phyloP scores from a whole-genome alignment of 805 yeast genomes.

The Jamesozyma jinghongensis region DNA sequence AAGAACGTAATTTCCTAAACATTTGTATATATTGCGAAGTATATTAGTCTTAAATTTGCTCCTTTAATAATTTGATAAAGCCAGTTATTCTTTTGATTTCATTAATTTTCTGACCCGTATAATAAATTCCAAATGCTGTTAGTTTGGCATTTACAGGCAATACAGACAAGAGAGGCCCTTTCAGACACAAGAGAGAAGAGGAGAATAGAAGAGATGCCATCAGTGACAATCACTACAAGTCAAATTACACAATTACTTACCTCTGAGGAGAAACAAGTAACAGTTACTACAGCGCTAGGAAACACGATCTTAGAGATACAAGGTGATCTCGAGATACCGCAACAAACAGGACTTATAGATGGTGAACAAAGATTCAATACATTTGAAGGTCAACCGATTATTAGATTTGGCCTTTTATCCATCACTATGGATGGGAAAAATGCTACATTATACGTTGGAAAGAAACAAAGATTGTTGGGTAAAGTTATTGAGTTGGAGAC shows the following conservation, averaged over 20 bases:
- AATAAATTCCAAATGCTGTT: no score
- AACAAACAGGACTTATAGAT: conserved; percentile 28
- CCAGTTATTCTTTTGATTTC: no score
- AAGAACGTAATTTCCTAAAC: conserved; percentile 10
- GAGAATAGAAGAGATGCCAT: conserved; percentile 23
- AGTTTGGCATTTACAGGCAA: no score
- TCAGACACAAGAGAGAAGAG: no score
- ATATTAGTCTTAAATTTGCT: no score
- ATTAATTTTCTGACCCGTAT: no score
- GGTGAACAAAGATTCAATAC: conserved; percentile 11
- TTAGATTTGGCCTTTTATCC: conserved; percentile 21
- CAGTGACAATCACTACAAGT: conserved; percentile 17
- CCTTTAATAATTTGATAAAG: no score
- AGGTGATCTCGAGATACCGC: conserved; percentile 49
- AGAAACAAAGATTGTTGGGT: conserved; percentile 62
- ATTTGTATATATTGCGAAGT: no score
- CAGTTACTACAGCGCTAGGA: conserved; percentile 42
- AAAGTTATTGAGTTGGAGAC: conserved; percentile 46
- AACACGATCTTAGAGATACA: conserved; percentile 59
- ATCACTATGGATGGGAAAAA: conserved; percentile 23
- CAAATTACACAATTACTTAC: conserved; percentile 16
- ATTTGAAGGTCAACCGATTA: conserved; percentile 12
- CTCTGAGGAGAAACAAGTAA: conserved; percentile 11
- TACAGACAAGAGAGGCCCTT: no score
- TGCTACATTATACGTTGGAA: conserved; percentile 56